These are phyloP conservation scores for Aureobasidium sp. DNA, from an alignment of 2,329 filamentous ascomycete genomes.

Conservation along the genomic window DNA sequence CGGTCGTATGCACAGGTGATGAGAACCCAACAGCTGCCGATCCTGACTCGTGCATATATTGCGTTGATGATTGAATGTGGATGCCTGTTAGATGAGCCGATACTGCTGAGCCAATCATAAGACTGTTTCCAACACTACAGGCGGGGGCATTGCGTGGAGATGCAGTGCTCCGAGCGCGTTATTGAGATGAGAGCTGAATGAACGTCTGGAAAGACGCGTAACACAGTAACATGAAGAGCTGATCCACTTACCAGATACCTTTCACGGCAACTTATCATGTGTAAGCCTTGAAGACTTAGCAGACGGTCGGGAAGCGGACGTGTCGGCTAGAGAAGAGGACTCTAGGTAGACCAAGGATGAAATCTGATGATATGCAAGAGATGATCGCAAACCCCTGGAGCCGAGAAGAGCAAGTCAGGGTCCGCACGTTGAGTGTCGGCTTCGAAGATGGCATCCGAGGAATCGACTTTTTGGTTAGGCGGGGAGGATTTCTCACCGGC, in stretches of 20 bases:
- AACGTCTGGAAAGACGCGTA: neutral
- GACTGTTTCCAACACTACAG: neutral
- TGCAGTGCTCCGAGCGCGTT: neutral
- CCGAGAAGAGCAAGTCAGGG: neutral
- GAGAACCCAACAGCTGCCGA: neutral
- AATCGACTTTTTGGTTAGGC: neutral
- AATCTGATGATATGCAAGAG: neutral
- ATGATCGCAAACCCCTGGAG: neutral
- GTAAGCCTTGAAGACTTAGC: neutral
- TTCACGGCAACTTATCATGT: neutral
- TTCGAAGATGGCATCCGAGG: neutral
- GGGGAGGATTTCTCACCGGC: neutral
- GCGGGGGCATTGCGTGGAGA: neutral
- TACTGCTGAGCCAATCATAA: neutral
- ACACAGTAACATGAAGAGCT: neutral
- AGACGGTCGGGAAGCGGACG: neutral
- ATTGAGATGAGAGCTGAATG: neutral
- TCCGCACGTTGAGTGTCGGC: slow-evolving; percentile 4
- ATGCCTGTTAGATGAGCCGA: neutral
- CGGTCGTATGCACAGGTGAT: slow-evolving; percentile 2
- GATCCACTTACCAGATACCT: neutral
- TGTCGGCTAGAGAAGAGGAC: neutral
- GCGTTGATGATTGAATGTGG: neutral
- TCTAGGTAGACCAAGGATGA: neutral
- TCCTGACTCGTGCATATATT: slow-evolving; percentile 6